Evolutionary conservation across 495 filamentous ascomycete species (phyloP).

Genomic region (Glutinoglossum americanum): DNA sequence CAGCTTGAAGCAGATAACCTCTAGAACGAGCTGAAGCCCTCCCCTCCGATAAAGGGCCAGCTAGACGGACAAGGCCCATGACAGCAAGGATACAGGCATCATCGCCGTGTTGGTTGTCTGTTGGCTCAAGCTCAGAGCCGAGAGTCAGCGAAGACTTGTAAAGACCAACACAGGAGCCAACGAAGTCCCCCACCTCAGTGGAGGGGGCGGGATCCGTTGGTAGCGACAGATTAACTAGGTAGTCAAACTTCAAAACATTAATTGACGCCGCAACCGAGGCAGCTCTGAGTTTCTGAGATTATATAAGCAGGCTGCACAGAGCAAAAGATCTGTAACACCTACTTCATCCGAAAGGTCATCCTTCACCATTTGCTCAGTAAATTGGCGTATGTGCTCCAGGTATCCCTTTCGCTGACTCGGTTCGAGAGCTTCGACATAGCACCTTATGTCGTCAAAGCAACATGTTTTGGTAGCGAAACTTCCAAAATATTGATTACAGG

Average conservation of each 20-base stretch:
- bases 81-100: conserved; percentile 33
- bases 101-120: conserved; percentile 35
- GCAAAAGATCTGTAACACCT: background rate
- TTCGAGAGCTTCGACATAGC: conserved; percentile 22
- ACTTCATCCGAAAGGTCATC: background rate
- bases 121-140: conserved; percentile 15
- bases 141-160: conserved; percentile 19
- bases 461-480: conserved; percentile 27
- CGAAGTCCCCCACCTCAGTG: conserved; percentile 22
- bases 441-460: conserved; percentile 31
- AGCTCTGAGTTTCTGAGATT: conserved; percentile 5
- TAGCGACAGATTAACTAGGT: conserved; percentile 25
- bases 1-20: conserved; percentile 28
- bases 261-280: conserved; percentile 21
- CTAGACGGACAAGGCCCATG: conserved; percentile 29
- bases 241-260: conserved; percentile 35
- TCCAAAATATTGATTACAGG: conserved; percentile 27
- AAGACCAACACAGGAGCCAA: conserved; percentile 24
- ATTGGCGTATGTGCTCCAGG: conserved; percentile 15
- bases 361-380: background rate
- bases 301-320: background rate
- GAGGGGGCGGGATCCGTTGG: conserved; percentile 9
- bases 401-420: conserved; percentile 19
- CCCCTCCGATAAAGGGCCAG: conserved; percentile 10
- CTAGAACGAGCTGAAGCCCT: conserved; percentile 9